Base-by-base conservation (phyloP, 1,139 yeast species). In the Hansenula lynferdii region DNA sequence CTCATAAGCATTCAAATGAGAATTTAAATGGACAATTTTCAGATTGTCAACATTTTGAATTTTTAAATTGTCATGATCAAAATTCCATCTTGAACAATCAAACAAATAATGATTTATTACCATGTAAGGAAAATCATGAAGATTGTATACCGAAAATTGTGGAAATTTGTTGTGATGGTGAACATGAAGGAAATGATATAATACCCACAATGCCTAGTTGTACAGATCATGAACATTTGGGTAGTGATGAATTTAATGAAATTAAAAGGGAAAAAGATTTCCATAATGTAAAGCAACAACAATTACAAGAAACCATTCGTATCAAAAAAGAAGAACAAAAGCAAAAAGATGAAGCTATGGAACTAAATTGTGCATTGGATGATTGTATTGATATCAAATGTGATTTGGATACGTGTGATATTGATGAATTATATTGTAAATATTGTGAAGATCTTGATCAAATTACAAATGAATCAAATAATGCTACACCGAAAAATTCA, bases 11-110 rank as follows among this genome's bases (percentile, higher is more conserved):
- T 27, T 18, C 28, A 5, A 49, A 49, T 35, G 56, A 49, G 23
- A 12, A 16, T 16, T 17, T 36, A 8, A 42, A 46, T 27, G 42
- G 47, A 21, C 44, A 48, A 18, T 53, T 48, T 37, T 42, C 53
- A 4, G 67, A 60, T 25, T 63, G 67, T 42, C 61, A 63, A 34
- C 68, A 63, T 47, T 65, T 65, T 41, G 69, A 65, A 44, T 64
- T 62, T 36, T 50, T 64, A 33, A 63, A 64, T 41, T 60, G 62
- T 38, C 65, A 62, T 42, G 58, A 54, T 35, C 40, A 48, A 31
- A 42, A 44, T 31, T 31, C 27, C 3, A 23, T 31, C 2, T 12
- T 31, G n/a, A 17, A 34, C 20, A 41, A 38, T 21, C 47, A 38
- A 35, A 17, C 42, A 37, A 22, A 37, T 30, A 6, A 48, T 18